Evolutionary conservation across 2,329 filamentous ascomycete species (phyloP), one percentile per base, ranked within the genome.

Genomic region (Neofusicoccum laricinum): DNA sequence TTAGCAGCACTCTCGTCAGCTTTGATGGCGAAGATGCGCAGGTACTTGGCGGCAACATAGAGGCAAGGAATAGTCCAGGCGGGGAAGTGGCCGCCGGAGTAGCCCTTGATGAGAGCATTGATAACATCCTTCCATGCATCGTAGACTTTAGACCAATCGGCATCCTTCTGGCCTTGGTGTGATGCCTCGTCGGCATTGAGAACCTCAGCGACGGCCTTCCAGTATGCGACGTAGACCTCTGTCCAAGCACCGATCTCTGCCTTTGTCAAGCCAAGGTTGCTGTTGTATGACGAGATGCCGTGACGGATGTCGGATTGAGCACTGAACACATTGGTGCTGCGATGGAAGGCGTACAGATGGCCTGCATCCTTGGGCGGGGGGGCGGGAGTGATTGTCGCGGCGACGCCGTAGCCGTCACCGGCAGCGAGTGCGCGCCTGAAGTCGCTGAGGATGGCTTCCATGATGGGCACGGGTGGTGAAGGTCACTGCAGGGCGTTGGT

Each of bases 41-140:
- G 78, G 74, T 96, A 93, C 77, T 92, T 96, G 63, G 93, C 93
- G 25, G 90, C 88, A 61, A 90, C 85, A 73, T 98, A 98, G 43
- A 99, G 83, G 73, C 91, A 93, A 3, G 95, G 93, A 59, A 99
- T 88, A 0, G 93, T 95, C 94, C 95, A 99, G 36, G 92, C 89
- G 68, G 92, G 88, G 70, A 98, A 92, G 2, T 86, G 85, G 63
- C 84, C 82, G 68, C 85, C 89, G 40, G 88, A 89, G 75, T 97
- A 97, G 36, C 92, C 93, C 69, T 92, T 87, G 65, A 93, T 88
- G 43, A 98, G 81, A 53, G 84, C 82, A 67, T 90, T 90, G 50
- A 90, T 87, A 67, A 98, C 74, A 45, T 96, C 91, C 73, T 92
- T 96, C 93, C 95, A 98, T 11, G 88, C 81, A 67, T 93, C 90